phyloP scores from a whole-genome alignment of 192 early-diverging fungal genomes.

The Chytriomyces sp. region DNA sequence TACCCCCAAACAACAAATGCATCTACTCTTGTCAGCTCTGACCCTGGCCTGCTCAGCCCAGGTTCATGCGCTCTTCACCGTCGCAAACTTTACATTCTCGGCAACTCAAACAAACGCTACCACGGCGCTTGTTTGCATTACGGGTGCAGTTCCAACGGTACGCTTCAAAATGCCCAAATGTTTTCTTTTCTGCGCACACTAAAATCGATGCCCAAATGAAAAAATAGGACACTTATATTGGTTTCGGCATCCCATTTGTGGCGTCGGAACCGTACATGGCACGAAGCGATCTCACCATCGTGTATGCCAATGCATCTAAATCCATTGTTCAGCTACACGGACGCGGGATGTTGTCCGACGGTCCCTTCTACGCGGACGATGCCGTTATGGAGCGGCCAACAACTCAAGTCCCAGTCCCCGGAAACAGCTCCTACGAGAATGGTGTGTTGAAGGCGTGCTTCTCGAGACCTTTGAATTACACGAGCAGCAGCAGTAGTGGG shows the following conservation, averaged over 20 bases:
- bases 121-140: background rate
- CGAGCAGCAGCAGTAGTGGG: too few relatives aligned
- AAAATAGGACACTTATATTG: conserved; percentile 10
- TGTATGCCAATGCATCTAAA: background rate
- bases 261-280: conserved; percentile 9
- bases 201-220: background rate
- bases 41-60: background rate
- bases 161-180: background rate
- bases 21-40: background rate
- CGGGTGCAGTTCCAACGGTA: background rate
- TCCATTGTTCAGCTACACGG: background rate
- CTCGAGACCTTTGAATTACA: too few relatives aligned
- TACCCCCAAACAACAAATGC: background rate
- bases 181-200: background rate
- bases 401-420: background rate
- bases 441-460: background rate
- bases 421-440: background rate
- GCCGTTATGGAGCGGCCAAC: background rate
- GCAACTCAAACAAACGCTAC: too few relatives aligned
- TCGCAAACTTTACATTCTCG: too few relatives aligned
- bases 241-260: conserved; percentile 18
- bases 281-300: conserved; percentile 1
- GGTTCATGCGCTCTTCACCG: too few relatives aligned
- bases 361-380: too few relatives aligned
- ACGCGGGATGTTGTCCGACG: background rate